Conservation (phyloP, 345 rosid species). For the Balakata baccata region DNA sequence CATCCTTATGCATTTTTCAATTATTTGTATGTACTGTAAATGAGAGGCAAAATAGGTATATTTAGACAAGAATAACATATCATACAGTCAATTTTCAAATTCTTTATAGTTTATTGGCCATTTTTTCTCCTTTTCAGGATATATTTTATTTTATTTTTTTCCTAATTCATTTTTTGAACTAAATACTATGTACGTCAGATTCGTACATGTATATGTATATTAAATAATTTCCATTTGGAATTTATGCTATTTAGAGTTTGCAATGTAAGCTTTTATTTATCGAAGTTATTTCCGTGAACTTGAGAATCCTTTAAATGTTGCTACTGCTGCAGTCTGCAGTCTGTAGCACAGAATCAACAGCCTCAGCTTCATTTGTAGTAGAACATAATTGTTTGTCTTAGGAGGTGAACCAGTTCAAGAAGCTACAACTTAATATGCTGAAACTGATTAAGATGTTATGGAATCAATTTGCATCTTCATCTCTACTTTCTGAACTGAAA, state of each 20-base stretch:
- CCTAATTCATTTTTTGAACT: conserved; percentile 11
- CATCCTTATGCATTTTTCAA: neutral
- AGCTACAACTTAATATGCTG: no score
- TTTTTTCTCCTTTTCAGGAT: neutral
- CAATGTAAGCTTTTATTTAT: no score
- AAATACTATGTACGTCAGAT: conserved; percentile 7
- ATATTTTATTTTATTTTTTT: neutral
- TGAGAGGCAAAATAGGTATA: conserved; percentile 12
- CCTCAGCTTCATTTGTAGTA: no score
- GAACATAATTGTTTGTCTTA: no score
- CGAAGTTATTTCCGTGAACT: no score
- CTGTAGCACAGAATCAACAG: no score
- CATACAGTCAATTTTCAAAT: conserved; percentile 21
- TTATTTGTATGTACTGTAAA: conserved; percentile 7
- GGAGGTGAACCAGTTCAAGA: no score
- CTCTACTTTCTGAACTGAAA: no score
- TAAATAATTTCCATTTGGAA: neutral
- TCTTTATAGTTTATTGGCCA: conserved; percentile 18
- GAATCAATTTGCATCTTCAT: no score
- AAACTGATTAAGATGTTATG: no score
- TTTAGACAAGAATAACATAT: neutral
- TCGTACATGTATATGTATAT: conserved; percentile 7
- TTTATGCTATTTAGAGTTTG: neutral
- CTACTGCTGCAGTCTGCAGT: no score
- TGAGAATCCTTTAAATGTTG: no score